phyloP scores from a whole-genome alignment of 148 eudicot genomes.

The Limonium bicolor region DNA sequence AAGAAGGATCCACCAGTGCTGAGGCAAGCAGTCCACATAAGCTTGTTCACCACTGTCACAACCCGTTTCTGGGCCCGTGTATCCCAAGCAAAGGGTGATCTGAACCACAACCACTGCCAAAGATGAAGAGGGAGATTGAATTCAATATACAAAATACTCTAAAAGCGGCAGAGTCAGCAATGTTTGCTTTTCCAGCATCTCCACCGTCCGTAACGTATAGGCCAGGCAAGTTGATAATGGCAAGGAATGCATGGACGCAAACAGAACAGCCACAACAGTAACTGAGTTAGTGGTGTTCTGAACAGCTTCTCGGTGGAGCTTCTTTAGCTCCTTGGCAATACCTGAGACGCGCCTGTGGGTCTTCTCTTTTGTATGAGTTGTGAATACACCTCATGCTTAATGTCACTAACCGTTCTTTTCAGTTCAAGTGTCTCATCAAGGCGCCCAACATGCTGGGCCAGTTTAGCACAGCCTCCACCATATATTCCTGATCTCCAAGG shows the following conservation, averaged over 20 bases:
- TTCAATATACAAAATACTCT: slow-evolving; percentile 59
- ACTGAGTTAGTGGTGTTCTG: slow-evolving; percentile 81
- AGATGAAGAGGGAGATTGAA: slow-evolving; percentile 60
- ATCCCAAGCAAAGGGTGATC: slow-evolving; percentile 86
- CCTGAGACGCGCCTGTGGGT: slow-evolving; percentile 72
- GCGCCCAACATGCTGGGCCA: slow-evolving; percentile 47
- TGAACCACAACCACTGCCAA: slow-evolving; percentile 83
- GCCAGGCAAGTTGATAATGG: slow-evolving; percentile 71
- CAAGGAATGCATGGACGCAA: slow-evolving; percentile 85
- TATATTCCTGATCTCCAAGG: slow-evolving; percentile 45
- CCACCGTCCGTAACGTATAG: slow-evolving; percentile 23
- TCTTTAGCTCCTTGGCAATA: slow-evolving; percentile 62
- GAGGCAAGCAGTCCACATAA: slow-evolving; percentile 92
- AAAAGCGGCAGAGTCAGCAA: slow-evolving; percentile 40
- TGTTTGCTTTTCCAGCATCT: slow-evolving; percentile 45
- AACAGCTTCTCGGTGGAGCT: slow-evolving; percentile 83
- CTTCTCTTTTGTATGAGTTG: slow-evolving; percentile 73
- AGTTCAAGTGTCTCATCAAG: slow-evolving; percentile 58
- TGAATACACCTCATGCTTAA: slow-evolving; percentile 76
- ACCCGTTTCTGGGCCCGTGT: slow-evolving; percentile 61
- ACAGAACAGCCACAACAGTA: slow-evolving; percentile 72
- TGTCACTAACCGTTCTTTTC: slow-evolving; percentile 79
- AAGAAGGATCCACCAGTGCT: slow-evolving; percentile 80
- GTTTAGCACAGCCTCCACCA: slow-evolving; percentile 54
- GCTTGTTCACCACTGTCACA: slow-evolving; percentile 66